phyloP scores from a whole-genome alignment of 768 basidiomycete genomes.

The Leccinum broughii region DNA sequence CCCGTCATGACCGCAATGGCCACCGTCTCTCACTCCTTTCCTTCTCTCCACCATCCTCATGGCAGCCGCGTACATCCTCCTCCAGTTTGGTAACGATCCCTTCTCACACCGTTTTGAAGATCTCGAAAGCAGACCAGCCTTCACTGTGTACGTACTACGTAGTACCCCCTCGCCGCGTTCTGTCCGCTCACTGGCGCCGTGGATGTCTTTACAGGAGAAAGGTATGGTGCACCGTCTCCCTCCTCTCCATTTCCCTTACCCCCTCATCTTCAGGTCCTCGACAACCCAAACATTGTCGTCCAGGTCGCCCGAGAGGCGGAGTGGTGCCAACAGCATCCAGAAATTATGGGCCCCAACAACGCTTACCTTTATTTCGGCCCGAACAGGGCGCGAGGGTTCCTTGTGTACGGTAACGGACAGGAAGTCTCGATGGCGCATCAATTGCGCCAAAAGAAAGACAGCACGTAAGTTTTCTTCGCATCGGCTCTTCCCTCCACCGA shows the following conservation, averaged over 20 bases:
- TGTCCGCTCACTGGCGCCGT: constrained; percentile 5
- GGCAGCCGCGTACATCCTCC: constrained; percentile 47
- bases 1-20: constrained; percentile 12
- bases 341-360: constrained; percentile 78
- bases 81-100: constrained; percentile 66
- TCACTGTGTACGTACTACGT: constrained; percentile 57
- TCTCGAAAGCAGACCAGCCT: constrained; percentile 60
- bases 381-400: constrained; percentile 54
- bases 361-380: constrained; percentile 80
- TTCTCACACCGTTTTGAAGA: constrained; percentile 65
- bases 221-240: constrained; percentile 14
- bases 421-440: constrained; percentile 58
- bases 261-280: constrained; percentile 44
- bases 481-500: neutral
- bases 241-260: neutral
- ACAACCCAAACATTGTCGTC: constrained; percentile 61
- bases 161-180: neutral
- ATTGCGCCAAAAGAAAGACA: constrained; percentile 59
- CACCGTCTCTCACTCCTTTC: constrained; percentile 13
- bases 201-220: constrained; percentile 16
- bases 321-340: constrained; percentile 68
- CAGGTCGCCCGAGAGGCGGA: constrained; percentile 61
- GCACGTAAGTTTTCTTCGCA: constrained; percentile 51
- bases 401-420: constrained; percentile 67
- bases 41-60: constrained; percentile 29